Evolutionary conservation across 768 basidiomycete genomes (phyloP).

Genomic region (Sarcodon sp.): DNA sequence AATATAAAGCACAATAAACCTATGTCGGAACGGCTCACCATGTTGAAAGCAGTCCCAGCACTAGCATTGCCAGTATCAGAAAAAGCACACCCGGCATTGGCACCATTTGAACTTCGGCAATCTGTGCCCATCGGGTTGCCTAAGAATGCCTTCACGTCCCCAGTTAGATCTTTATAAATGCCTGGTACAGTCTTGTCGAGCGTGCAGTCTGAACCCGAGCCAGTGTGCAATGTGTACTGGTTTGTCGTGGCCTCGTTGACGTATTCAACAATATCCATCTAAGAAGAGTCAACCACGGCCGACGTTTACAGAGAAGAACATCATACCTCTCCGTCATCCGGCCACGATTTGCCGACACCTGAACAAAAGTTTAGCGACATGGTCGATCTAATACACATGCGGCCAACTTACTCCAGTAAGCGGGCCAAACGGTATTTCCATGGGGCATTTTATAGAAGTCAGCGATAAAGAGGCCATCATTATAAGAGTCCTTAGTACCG

Average conservation of each 20-base stretch:
- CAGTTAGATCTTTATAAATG: not conserved
- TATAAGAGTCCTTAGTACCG: conserved; percentile 46
- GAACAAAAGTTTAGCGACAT: not conserved
- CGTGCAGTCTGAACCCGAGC: conserved; percentile 19
- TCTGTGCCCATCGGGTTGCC: conserved; percentile 16
- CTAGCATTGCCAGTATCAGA: conserved; percentile 16
- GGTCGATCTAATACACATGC: not conserved
- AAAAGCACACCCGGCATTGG: conserved; percentile 29
- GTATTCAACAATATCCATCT: conserved; percentile 30
- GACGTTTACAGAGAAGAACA: not conserved
- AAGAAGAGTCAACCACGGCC: conserved; percentile 11
- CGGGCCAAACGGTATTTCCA: conserved; percentile 54
- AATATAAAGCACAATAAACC: too few species aligned
- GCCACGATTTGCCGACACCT: conserved; percentile 6
- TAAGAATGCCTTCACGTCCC: conserved; percentile 9
- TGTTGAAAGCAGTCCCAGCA: conserved; percentile 30
- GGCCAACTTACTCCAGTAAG: conserved; percentile 32
- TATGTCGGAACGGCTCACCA: conserved; percentile 9
- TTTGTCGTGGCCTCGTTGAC: conserved; percentile 26
- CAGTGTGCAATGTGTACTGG: conserved; percentile 29
- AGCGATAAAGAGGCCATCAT: conserved; percentile 60
- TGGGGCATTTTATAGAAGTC: conserved; percentile 62
- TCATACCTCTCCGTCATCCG: conserved; percentile 6
- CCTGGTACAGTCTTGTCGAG: conserved; percentile 13
- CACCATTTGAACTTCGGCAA: conserved; percentile 17